A percentile compares a stretch with the other conserved stretches of the same genome.
Conservation (phyloP, 768 basidiomycete species). For the Collybiopsis confluens region DNA sequence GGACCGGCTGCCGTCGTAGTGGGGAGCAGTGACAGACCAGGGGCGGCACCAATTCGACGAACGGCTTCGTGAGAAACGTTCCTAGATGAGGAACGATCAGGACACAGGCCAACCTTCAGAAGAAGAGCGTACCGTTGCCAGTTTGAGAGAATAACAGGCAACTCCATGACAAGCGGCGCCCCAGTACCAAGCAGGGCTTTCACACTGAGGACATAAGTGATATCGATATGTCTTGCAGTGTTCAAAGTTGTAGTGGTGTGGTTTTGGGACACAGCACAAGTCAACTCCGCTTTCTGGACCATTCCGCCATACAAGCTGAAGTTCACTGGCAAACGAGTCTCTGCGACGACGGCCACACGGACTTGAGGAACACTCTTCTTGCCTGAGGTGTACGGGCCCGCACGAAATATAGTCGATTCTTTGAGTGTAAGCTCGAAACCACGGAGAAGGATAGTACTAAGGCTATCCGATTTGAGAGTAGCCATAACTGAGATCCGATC, state of each 20-base stretch:
- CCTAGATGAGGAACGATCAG: slow-evolving; percentile 31
- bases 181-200: slow-evolving; percentile 75
- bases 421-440: slow-evolving; percentile 80
- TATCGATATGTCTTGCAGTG: slow-evolving; percentile 80
- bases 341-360: slow-evolving; percentile 52
- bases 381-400: slow-evolving; percentile 47
- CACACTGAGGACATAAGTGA: slow-evolving; percentile 73
- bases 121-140: slow-evolving; percentile 66
- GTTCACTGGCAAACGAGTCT: slow-evolving; percentile 70
- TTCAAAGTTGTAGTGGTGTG: slow-evolving; percentile 82
- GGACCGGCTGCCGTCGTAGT: slow-evolving; percentile 4
- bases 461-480: slow-evolving; percentile 64
- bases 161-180: slow-evolving; percentile 59
- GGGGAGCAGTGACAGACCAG: slow-evolving; percentile 38
- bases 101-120: not conserved
- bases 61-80: slow-evolving; percentile 70
- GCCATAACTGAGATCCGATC: slow-evolving; percentile 74
- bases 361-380: slow-evolving; percentile 60
- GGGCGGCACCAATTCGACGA: slow-evolving; percentile 44
- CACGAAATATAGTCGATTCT: slow-evolving; percentile 75
- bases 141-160: slow-evolving; percentile 80
- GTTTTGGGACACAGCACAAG: slow-evolving; percentile 61
- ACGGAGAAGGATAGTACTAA: slow-evolving; percentile 68
- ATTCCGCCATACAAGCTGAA: slow-evolving; percentile 70
- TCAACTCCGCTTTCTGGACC: slow-evolving; percentile 69